Evolutionary conservation across 2,329 filamentous ascomycete genomes (phyloP), one percentile per base, ranked within the genome.

Genomic region (Fusarium annulatum): DNA sequence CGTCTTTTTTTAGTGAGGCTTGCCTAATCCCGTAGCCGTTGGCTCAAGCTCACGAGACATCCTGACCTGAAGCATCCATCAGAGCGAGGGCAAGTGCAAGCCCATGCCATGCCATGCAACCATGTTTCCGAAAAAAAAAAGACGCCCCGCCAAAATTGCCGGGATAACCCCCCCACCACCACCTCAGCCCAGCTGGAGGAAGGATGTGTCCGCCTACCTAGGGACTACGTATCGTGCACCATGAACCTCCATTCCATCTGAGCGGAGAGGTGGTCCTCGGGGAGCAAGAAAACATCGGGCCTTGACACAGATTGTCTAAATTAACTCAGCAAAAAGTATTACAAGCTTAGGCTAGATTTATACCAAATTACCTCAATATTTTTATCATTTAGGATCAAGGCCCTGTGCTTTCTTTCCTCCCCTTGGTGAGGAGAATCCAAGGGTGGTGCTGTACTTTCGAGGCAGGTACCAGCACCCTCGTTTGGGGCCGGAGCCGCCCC

Each of bases 1-100:
- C 65, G 64, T 68, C 65, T 63, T 68, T 68, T 68, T 68, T 55
- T 67, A 67, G 64, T 64, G 67, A 73, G 61, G 71, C 67, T 70
- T 74, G 69, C 61, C 64, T 75, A 74, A 77, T 74, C 42, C 42
- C 63, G 61, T 66, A 51, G 67, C 21, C 26, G 51, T 41, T 55
- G 51, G 51, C 36, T 28, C 51, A 41, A 28, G 74, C 72, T 69
- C 70, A 71, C 58, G 61, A 73, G 71, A 72, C 64, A 72, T 51
- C 55, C 57, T 62, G 68, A 43, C 55, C 39, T 45, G 66, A 69
- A 67, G 62, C 51, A 64, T 41, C 53, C 42, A 43, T 41, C 38
- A 42, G 63, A 57, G 56, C 30, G 63, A 57, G 34, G 61, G 64
- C 63, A 66, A 51, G 53, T 49, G 64, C 51, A 48, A 43, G 46